Evolutionary conservation across 257 asterid species (phyloP).

Genomic region (Capsicum baccatum): DNA sequence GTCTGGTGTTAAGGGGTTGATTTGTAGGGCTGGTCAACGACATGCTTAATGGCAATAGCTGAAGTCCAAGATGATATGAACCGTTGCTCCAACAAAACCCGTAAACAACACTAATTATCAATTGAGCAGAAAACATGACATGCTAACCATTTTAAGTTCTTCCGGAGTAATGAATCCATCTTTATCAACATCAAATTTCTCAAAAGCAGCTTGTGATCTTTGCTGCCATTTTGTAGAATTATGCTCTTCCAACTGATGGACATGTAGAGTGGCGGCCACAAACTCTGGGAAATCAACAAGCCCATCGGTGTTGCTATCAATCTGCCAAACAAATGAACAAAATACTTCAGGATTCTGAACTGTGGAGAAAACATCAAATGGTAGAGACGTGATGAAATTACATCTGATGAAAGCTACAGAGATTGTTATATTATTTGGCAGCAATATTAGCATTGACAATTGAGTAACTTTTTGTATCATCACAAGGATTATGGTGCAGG

Average conservation of each 20-base stretch:
- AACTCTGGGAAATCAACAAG: constrained; percentile 85
- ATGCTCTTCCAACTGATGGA: constrained; percentile 83
- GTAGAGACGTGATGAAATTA: background rate
- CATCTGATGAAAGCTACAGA: background rate
- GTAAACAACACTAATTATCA: background rate
- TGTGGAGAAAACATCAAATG: too few relatives aligned
- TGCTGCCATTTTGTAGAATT: constrained; percentile 70
- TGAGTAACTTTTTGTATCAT: background rate
- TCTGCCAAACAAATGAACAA: constrained; percentile 51
- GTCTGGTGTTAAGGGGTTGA: background rate
- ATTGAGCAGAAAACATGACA: background rate
- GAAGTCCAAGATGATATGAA: background rate
- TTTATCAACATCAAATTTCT: constrained; percentile 76
- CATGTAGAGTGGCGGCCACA: constrained; percentile 82
- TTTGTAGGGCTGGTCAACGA: constrained; percentile 6
- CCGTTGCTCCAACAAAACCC: background rate
- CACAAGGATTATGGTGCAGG: constrained; percentile 25
- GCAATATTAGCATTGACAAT: background rate
- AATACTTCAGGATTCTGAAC: background rate
- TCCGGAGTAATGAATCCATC: constrained; percentile 82
- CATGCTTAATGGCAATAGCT: background rate
- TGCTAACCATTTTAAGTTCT: constrained; percentile 74
- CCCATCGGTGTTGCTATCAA: constrained; percentile 85
- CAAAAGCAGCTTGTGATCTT: constrained; percentile 74
- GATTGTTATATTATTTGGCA: background rate